These are phyloP conservation scores for Tolypocladium tundrense DNA, from an alignment of 2,329 filamentous ascomycete species.

Conservation along the genomic window DNA sequence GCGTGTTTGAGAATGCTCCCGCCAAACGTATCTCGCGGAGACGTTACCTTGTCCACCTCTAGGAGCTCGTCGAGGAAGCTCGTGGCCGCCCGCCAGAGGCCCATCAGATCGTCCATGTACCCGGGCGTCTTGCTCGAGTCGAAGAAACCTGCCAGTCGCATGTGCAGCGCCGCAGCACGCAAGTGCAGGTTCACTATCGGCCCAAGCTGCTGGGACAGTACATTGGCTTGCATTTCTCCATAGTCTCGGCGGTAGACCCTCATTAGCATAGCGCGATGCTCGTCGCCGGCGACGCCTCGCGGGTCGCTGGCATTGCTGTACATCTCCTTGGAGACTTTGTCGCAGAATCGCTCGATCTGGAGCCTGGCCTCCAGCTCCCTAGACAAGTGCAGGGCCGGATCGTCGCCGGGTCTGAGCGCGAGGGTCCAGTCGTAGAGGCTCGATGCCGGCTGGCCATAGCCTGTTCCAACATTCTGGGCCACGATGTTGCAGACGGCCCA, in stretches of 20 bases:
- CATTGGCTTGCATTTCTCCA: constrained; percentile 50
- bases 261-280: constrained; percentile 57
- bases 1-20: constrained; percentile 54
- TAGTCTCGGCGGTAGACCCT: constrained; percentile 56
- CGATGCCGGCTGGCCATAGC: constrained; percentile 72
- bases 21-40: constrained; percentile 31
- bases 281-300: constrained; percentile 56
- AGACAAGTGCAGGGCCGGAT: constrained; percentile 47
- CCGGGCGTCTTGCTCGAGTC: constrained; percentile 62
- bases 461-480: constrained; percentile 71
- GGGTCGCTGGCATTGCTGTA: constrained; percentile 69
- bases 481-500: constrained; percentile 84
- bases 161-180: constrained; percentile 62
- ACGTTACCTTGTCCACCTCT: constrained; percentile 38
- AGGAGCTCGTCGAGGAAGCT: constrained; percentile 58
- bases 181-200: constrained; percentile 56
- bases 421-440: constrained; percentile 69
- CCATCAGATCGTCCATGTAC: constrained; percentile 65
- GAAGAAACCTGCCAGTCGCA: constrained; percentile 72
- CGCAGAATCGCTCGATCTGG: constrained; percentile 63
- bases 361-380: constrained; percentile 57
- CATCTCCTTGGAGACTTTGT: constrained; percentile 70
- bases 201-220: constrained; percentile 47
- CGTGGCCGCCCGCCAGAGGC: constrained; percentile 62
- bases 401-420: constrained; percentile 48